Conservation (phyloP, 805 yeast species). For the Tetrapisispora pingtungensis region DNA sequence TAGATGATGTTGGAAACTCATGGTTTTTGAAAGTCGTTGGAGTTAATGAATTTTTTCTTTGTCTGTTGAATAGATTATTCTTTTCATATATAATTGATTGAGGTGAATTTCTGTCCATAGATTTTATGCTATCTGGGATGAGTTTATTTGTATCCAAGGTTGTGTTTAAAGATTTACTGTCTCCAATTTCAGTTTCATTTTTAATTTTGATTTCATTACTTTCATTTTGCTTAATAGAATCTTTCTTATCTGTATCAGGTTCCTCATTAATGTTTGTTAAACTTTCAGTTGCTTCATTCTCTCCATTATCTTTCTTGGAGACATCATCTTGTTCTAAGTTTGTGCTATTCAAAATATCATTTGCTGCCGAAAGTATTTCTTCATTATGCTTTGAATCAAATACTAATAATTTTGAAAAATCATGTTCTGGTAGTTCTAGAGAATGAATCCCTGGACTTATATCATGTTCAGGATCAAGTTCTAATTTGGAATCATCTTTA, state of each 20-base stretch:
- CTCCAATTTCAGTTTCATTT: neutral
- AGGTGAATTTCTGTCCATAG: slow-evolving; percentile 15
- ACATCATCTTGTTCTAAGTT: neutral
- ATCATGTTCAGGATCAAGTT: neutral
- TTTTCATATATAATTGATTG: slow-evolving; percentile 19
- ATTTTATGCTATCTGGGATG: neutral
- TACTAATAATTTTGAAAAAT: slow-evolving; percentile 25
- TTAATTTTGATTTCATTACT: neutral
- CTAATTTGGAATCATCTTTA: neutral
- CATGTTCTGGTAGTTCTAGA: slow-evolving; percentile 21
- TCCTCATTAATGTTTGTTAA: neutral
- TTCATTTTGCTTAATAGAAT: neutral
- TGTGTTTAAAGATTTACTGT: neutral
- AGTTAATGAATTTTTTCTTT: slow-evolving; percentile 22
- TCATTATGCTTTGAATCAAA: slow-evolving; percentile 27
- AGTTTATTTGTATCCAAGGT: neutral
- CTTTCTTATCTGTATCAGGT: neutral
- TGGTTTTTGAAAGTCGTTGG: slow-evolving; percentile 23
- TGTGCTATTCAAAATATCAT: slow-evolving; percentile 7
- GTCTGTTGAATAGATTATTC: slow-evolving; percentile 9
- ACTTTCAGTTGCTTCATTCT: neutral
- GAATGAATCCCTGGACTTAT: slow-evolving; percentile 4
- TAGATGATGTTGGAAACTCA: slow-evolving; percentile 6
- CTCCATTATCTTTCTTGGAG: neutral
- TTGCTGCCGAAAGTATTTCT: slow-evolving; percentile 14